Conservation (phyloP, 495 filamentous ascomycete genomes). For the Letharia lupina region DNA sequence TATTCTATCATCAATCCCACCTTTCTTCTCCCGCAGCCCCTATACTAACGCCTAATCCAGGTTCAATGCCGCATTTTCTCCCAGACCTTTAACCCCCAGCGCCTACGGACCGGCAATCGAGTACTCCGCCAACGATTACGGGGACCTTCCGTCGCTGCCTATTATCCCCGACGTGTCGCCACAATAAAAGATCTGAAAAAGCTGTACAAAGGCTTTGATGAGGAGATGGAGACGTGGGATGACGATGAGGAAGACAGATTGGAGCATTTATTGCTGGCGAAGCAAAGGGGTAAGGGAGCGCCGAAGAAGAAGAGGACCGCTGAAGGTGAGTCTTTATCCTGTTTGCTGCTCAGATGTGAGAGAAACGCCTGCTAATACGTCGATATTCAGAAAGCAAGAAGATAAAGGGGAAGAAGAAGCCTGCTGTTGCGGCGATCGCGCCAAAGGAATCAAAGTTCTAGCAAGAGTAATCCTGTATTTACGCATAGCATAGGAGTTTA, state of each 20-base stretch:
- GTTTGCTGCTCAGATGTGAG: background rate
- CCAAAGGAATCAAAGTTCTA: background rate
- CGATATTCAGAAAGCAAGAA: constrained; percentile 30
- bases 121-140: constrained; percentile 74
- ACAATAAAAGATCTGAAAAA: constrained; percentile 59
- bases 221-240: constrained; percentile 56
- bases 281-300: constrained; percentile 73
- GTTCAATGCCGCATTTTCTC: constrained; percentile 86
- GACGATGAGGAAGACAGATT: constrained; percentile 70
- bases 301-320: constrained; percentile 81
- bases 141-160: constrained; percentile 68
- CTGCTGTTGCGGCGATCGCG: background rate
- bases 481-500: constrained; percentile 9
- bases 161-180: constrained; percentile 71
- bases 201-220: constrained; percentile 46
- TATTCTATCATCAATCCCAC: constrained; percentile 26
- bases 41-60: constrained; percentile 35
- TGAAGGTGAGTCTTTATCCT: constrained; percentile 43
- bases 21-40: background rate
- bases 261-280: constrained; percentile 66
- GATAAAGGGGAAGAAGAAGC: constrained; percentile 28
- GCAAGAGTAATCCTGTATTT: background rate
- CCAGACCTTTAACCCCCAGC: constrained; percentile 78
- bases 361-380: constrained; percentile 4
- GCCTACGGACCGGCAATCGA: constrained; percentile 75